Percentiles rank a stretch among this genome's conserved stretches.
Evolutionary conservation across 495 filamentous ascomycete genomes (phyloP).

Genomic region (Cetradonia linearis): DNA sequence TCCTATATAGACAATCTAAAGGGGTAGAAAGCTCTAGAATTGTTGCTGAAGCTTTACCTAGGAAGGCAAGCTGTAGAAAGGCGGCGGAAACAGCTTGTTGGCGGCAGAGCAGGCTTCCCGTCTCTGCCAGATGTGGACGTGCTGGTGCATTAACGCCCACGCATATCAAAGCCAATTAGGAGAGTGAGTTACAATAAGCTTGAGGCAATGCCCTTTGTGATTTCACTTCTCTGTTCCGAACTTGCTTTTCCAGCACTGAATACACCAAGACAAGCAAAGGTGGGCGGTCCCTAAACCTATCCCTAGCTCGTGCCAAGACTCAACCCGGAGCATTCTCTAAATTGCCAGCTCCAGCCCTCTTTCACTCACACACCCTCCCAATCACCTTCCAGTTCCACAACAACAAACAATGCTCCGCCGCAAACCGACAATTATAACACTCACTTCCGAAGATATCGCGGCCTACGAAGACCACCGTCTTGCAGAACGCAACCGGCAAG

Average conservation of each 20-base stretch:
- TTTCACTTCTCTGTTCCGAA: background rate
- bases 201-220: background rate
- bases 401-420: constrained; percentile 60
- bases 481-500: constrained; percentile 19
- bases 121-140: background rate
- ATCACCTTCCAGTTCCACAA: background rate
- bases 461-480: constrained; percentile 56
- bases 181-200: background rate
- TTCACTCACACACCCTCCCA: too few relatives aligned
- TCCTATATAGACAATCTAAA: too few relatives aligned
- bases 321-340: background rate
- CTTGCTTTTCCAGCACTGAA: too few relatives aligned
- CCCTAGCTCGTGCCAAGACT: background rate
- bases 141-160: background rate
- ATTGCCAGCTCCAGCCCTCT: background rate
- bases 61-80: too few relatives aligned
- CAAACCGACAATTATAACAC: constrained; percentile 62
- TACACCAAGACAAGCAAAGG: background rate
- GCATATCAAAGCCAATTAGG: background rate
- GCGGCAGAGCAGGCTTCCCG: constrained; percentile 1
- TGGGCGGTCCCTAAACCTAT: background rate
- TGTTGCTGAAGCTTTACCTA: too few relatives aligned
- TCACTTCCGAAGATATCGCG: constrained; percentile 69
- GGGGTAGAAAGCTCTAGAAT: too few relatives aligned
- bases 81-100: too few relatives aligned